Evolutionary conservation across 1,139 yeast species (phyloP).

Genomic region (Entelexis paramagnoliae): DNA sequence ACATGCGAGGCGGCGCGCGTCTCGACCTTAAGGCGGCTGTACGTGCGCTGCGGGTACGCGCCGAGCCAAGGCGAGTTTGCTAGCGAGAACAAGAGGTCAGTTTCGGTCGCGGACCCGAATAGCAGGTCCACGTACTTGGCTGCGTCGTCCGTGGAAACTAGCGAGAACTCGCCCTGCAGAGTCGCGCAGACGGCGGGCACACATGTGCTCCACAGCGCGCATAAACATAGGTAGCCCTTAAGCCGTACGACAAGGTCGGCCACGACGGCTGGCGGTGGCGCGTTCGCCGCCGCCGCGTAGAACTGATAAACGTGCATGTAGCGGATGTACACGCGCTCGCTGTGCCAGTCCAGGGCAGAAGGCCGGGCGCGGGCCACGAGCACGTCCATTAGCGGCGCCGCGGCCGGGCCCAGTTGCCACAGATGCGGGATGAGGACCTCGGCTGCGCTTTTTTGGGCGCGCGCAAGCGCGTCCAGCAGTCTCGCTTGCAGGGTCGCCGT

Average conservation of each 20-base stretch:
- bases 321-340: background rate
- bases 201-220: conserved; percentile 13
- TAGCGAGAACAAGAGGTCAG: conserved; percentile 5
- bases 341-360: conserved; percentile 3
- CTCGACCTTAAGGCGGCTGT: conserved; percentile 11
- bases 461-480: conserved; percentile 11
- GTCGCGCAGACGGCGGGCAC: conserved; percentile 17
- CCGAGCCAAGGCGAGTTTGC: conserved; percentile 19
- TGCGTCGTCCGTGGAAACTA: background rate
- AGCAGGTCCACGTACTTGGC: background rate
- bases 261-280: conserved; percentile 7
- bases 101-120: background rate
- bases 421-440: conserved; percentile 15
- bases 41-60: conserved; percentile 15
- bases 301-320: conserved; percentile 15
- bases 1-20: background rate
- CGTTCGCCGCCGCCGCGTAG: background rate
- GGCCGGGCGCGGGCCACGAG: background rate
- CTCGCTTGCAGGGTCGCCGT: background rate
- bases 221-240: conserved; percentile 10
- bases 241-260: conserved; percentile 7
- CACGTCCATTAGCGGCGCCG: conserved; percentile 9
- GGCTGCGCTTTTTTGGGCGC: conserved; percentile 8
- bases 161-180: conserved; percentile 17
- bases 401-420: conserved; percentile 16